phyloP scores from a whole-genome alignment of 1,284 basidiomycete genomes.

The Puccinia triticina region DNA sequence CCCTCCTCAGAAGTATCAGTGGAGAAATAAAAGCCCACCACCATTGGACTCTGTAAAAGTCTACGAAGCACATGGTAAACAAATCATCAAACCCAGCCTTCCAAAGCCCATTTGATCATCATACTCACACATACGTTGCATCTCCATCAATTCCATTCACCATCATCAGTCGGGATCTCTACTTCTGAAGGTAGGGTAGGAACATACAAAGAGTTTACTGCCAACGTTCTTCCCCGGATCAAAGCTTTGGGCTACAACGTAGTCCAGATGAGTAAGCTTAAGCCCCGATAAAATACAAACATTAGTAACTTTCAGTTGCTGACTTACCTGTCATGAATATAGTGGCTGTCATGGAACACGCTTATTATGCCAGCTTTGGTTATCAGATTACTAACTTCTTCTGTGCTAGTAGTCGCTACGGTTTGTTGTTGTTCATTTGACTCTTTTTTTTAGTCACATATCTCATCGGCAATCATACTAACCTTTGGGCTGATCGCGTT shows the following conservation, averaged over 20 bases:
- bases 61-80: conserved; percentile 83
- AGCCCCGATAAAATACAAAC: background rate
- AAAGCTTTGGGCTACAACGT: conserved; percentile 90
- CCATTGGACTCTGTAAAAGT: conserved; percentile 74
- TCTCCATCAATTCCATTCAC: background rate
- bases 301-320: background rate
- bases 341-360: conserved; percentile 84
- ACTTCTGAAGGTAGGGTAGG: conserved; percentile 83
- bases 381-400: conserved; percentile 99
- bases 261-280: conserved; percentile 72
- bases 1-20: conserved; percentile 76
- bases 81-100: background rate
- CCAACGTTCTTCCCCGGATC: conserved; percentile 81
- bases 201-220: conserved; percentile 92
- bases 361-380: conserved; percentile 98
- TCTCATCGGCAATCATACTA: background rate
- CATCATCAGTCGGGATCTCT: conserved; percentile 79
- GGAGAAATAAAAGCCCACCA: conserved; percentile 74
- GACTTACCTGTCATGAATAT: background rate
- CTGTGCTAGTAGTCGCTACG: conserved; percentile 92
- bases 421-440: conserved; percentile 47
- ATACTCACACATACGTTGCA: background rate
- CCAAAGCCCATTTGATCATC: background rate
- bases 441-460: background rate
- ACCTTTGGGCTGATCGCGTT: background rate